A percentile compares a stretch with the other conserved stretches of the same genome.
phyloP scores from a whole-genome alignment of 2,329 filamentous ascomycete species.

The Nannizziopsis arthrosporioides region DNA sequence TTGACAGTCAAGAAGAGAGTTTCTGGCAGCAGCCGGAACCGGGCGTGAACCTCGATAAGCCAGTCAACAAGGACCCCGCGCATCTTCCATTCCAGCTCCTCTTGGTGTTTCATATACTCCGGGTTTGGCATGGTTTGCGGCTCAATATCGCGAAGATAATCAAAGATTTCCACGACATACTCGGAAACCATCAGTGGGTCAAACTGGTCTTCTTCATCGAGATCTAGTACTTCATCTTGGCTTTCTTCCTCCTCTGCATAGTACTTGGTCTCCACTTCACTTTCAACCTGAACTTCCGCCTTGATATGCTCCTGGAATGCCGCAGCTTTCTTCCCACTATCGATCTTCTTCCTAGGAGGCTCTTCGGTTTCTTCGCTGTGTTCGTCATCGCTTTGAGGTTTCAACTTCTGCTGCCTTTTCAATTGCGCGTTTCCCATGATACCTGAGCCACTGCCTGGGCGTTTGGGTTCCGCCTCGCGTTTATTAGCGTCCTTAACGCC shows the following conservation, averaged over 20 bases:
- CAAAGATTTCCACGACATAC: conserved; percentile 90
- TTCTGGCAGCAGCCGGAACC: conserved; percentile 83
- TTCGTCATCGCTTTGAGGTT: conserved; percentile 48
- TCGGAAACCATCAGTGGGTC: conserved; percentile 97
- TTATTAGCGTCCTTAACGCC: conserved; percentile 50
- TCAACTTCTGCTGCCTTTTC: conserved; percentile 48
- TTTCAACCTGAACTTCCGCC: conserved; percentile 19
- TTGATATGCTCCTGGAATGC: conserved; percentile 4
- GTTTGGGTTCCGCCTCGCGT: conserved; percentile 62
- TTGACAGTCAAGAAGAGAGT: conserved; percentile 92
- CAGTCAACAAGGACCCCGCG: conserved; percentile 94
- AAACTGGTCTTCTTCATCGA: conserved; percentile 78
- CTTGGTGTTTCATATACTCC: conserved; percentile 92
- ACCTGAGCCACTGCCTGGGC: conserved; percentile 60
- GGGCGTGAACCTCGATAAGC: conserved; percentile 89
- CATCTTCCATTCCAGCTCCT: conserved; percentile 98
- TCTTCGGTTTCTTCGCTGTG: conserved; percentile 47
- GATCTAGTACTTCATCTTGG: conserved; percentile 38
- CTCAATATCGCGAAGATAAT: conserved; percentile 81
- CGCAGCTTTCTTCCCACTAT: conserved; percentile 39
- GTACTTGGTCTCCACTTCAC: conserved; percentile 3
- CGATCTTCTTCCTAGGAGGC: conserved; percentile 55
- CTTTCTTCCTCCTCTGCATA: not conserved
- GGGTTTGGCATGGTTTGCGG: conserved; percentile 63
- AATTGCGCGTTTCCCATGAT: conserved; percentile 53